phyloP scores from a whole-genome alignment of 768 basidiomycete species.

The Boletus rufocinnamomeus region DNA sequence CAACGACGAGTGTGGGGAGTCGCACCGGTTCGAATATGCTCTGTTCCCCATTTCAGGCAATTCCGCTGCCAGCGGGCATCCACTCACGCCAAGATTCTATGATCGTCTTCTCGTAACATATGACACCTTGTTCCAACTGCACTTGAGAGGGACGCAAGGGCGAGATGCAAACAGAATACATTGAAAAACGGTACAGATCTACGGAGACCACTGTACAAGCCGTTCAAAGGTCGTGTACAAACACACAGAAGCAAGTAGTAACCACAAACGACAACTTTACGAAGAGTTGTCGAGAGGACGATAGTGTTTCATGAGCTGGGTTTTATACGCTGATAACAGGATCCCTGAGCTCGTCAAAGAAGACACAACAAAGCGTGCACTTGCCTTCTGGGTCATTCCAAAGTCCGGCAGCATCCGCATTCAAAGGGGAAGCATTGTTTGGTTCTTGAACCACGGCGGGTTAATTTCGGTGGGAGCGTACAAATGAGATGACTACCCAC shows the following conservation, averaged over 20 bases:
- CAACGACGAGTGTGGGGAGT: neutral
- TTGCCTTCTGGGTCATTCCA: constrained; percentile 75
- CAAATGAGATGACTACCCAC: constrained; percentile 42
- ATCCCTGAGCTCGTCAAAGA: neutral
- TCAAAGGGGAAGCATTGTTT: constrained; percentile 90
- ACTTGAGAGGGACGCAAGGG: neutral
- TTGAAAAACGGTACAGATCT: constrained; percentile 17
- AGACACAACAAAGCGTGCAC: constrained; percentile 12
- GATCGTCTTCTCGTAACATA: no score
- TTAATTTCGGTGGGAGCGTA: neutral
- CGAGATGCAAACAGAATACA: constrained; percentile 14
- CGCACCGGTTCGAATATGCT: no score
- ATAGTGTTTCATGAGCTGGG: constrained; percentile 71
- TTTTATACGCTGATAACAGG: constrained; percentile 60
- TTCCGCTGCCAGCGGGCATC: no score
- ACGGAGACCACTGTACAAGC: constrained; percentile 7
- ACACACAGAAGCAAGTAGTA: constrained; percentile 7
- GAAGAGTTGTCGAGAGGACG: constrained; percentile 49
- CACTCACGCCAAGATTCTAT: no score
- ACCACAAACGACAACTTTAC: constrained; percentile 21
- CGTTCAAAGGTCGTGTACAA: neutral
- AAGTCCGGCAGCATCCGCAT: constrained; percentile 79
- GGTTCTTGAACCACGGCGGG: constrained; percentile 56
- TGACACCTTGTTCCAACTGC: neutral
- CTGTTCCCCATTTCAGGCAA: neutral